Base-by-base conservation (phyloP, 2,329 filamentous ascomycete genomes). In the Mycocentrospora acerina region DNA sequence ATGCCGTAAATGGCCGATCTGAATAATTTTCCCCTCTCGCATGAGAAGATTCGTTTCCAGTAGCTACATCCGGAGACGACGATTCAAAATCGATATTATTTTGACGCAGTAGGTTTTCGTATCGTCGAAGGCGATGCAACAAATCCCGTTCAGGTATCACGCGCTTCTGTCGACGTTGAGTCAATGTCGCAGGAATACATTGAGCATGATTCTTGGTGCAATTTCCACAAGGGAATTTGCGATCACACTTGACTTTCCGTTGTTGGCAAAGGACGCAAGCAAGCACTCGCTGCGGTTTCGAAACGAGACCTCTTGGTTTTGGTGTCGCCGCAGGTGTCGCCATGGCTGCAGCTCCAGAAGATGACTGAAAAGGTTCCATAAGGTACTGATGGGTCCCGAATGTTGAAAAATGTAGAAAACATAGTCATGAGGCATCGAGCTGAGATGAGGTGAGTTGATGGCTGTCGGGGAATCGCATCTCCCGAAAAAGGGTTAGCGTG, bases 201-300 rank as follows among this genome's bases (percentile, higher is more conserved):
- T 61, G 46, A 11, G 44, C 49, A 2, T 54, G 45, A 16, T 53
- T 39, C 29, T 55, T 66, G 18, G 41, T 46, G 36, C 65, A 69
- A 32, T 64, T 58, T 7, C 50, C 36, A 36, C 65, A 69, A 2
- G 66, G 66, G n/a, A 47, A 64, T 16, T 55, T 58, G n/a, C 62
- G 59, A 35, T 69, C 63, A 39, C 66, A 68, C 35, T 62, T 67
- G 39, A 69, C 61, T 43, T 69, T 69, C 26, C 66, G 59, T 31
- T 62, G 84, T 60, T 90, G 85, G 59, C 87, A 91, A 14, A 83
- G 74, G 11, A 88, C 75, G 56, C 87, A 91, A 25, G 78, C 71
- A 22, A 76, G 69, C 11, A 73, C 58, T n/a, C 70, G 65, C 37
- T 64, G 64, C 16, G 63, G 48, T 45, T 65, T 67, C 14, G 47